Evolutionary conservation across 805 yeast species (phyloP).

Genomic region (Lipomyces sp.): DNA sequence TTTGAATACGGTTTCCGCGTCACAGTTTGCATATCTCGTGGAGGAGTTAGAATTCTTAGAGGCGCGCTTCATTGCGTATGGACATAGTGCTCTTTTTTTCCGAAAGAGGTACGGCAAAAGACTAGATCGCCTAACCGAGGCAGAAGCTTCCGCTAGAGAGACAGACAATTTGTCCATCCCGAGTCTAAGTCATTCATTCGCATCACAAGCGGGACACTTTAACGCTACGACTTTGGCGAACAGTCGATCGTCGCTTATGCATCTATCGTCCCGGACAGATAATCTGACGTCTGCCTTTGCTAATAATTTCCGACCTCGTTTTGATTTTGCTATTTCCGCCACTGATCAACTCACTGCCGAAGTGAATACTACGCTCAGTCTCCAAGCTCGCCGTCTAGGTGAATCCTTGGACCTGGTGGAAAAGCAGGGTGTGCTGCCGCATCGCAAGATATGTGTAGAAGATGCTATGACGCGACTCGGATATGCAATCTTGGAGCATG

Average conservation of each 20-base stretch:
- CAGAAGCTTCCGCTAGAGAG: neutral
- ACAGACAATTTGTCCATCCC: conserved; percentile 3
- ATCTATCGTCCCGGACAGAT: conserved; percentile 12
- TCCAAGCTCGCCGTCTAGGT: conserved; percentile 13
- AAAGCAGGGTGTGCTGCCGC: conserved; percentile 9
- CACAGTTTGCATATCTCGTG: conserved; percentile 7
- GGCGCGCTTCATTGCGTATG: conserved; percentile 14
- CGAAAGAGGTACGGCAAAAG: conserved; percentile 4
- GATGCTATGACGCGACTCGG: conserved; percentile 9
- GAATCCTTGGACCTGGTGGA: conserved; percentile 17
- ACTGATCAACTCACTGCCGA: conserved; percentile 25
- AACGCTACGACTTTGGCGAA: neutral
- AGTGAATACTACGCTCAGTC: conserved; percentile 13
- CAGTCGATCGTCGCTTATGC: neutral
- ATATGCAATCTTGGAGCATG: conserved; percentile 18
- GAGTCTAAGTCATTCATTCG: no score
- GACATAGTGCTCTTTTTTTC: conserved; percentile 8
- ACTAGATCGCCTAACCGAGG: neutral
- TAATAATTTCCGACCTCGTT: conserved; percentile 13
- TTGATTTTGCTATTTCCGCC: conserved; percentile 24
- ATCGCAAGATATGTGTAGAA: conserved; percentile 12
- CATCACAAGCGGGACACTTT: neutral
- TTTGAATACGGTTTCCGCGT: no score
- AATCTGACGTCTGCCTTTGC: conserved; percentile 9
- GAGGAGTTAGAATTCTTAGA: conserved; percentile 13